Evolutionary conservation across 257 asterid species (phyloP).

Genomic region (Gentiana straminea): DNA sequence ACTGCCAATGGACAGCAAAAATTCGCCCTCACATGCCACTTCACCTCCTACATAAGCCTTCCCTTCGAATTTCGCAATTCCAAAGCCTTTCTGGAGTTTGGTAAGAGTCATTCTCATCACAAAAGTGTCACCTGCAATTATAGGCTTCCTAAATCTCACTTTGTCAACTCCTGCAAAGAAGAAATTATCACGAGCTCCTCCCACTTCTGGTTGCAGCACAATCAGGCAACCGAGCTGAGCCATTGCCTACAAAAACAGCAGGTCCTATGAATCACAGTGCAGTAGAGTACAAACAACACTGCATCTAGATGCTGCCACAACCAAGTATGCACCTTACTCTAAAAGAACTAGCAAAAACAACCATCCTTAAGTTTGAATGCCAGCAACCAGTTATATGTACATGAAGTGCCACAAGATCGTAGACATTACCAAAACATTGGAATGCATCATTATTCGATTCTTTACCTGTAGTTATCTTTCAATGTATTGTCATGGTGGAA

Average conservation of each 20-base stretch:
- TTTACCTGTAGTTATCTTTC: no score
- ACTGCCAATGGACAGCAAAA: slow-evolving; percentile 82
- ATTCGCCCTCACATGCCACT: slow-evolving; percentile 86
- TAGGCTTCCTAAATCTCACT: slow-evolving; percentile 82
- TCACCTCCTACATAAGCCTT: slow-evolving; percentile 89
- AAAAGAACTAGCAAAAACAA: no score
- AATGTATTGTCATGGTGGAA: no score
- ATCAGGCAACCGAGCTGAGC: slow-evolving; percentile 95
- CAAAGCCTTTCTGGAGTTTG: slow-evolving; percentile 79
- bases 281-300: slow-evolving; percentile 4
- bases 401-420: no score
- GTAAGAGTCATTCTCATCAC: slow-evolving; percentile 80
- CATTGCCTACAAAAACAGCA: slow-evolving; percentile 54
- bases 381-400: no score
- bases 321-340: background rate
- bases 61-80: slow-evolving; percentile 90
- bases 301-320: background rate
- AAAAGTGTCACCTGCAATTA: slow-evolving; percentile 76
- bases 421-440: no score
- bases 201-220: slow-evolving; percentile 83
- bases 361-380: no score
- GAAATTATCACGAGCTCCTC: slow-evolving; percentile 67
- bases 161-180: slow-evolving; percentile 88
- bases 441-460: no score
- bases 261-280: background rate